phyloP scores from a whole-genome alignment of 2,329 filamentous ascomycete genomes.

The Arthroderma uncinatum region DNA sequence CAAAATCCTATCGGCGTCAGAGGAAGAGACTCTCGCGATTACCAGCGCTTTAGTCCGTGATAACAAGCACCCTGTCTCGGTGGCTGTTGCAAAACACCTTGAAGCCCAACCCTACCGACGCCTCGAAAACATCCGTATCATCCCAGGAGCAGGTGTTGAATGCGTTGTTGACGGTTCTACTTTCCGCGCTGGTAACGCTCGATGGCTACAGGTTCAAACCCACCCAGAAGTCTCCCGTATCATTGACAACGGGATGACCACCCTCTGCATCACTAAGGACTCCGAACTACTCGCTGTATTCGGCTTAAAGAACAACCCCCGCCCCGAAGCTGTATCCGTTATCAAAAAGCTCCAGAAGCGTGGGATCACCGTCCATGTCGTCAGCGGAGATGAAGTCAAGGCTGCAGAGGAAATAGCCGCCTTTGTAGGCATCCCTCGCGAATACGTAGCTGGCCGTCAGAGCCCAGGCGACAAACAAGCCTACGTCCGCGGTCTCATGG shows the following conservation, averaged over 20 bases:
- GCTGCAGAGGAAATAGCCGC: conserved; percentile 41
- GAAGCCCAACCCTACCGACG: conserved; percentile 3
- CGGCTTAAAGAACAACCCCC: conserved; percentile 39
- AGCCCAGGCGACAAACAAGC: conserved; percentile 45
- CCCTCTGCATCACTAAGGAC: conserved; percentile 48
- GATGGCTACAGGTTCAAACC: conserved; percentile 28
- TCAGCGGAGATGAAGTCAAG: conserved; percentile 46
- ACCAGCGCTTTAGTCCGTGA: conserved; percentile 33
- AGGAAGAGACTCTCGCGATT: conserved; percentile 16
- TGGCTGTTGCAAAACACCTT: conserved; percentile 38
- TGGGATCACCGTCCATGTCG: conserved; percentile 43
- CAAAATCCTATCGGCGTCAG: conserved; percentile 16
- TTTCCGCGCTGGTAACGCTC: conserved; percentile 23
- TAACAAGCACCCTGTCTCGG: conserved; percentile 44
- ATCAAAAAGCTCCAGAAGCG: conserved; percentile 41
- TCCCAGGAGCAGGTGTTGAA: conserved; percentile 25
- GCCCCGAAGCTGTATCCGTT: conserved; percentile 42
- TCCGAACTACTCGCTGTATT: conserved; percentile 37
- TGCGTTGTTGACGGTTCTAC: conserved; percentile 8
- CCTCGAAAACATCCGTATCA: conserved; percentile 18
- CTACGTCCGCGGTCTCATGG: conserved; percentile 37
- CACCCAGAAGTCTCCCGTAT: conserved; percentile 25
- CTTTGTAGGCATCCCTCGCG: conserved; percentile 29
- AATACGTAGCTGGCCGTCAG: conserved; percentile 36
- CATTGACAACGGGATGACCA: conserved; percentile 36